Evolutionary conservation across 2,329 filamentous ascomycete species (phyloP).

Genomic region (Coniochaeta hoffmannii): DNA sequence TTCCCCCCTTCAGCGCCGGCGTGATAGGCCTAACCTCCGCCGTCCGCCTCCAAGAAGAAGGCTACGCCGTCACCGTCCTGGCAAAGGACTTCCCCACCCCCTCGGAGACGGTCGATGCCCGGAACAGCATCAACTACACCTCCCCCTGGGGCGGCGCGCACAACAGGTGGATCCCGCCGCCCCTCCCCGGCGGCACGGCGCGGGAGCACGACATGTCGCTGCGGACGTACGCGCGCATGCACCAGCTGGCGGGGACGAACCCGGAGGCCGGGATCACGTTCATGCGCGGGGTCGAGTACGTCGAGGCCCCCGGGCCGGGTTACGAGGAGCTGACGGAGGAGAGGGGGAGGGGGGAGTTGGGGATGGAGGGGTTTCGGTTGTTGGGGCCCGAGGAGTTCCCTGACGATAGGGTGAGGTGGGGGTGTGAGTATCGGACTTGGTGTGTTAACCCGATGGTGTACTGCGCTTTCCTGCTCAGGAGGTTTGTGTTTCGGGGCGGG

Average conservation of each 20-base stretch:
- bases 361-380: constrained; percentile 29
- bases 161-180: constrained; percentile 41
- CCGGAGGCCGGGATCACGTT: constrained; percentile 40
- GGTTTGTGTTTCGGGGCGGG: constrained; percentile 30
- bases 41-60: constrained; percentile 33
- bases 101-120: constrained; percentile 34
- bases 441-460: constrained; percentile 49
- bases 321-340: constrained; percentile 29
- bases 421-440: constrained; percentile 45
- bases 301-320: constrained; percentile 34
- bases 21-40: constrained; percentile 44
- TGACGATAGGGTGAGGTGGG: constrained; percentile 30
- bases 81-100: constrained; percentile 39
- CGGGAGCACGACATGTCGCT: constrained; percentile 36
- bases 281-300: constrained; percentile 41
- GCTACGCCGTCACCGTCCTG: constrained; percentile 33
- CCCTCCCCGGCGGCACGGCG: constrained; percentile 11
- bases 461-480: constrained; percentile 37
- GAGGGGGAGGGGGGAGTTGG: constrained; percentile 19
- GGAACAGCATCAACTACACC: constrained; percentile 39
- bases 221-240: constrained; percentile 35
- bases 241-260: constrained; percentile 17
- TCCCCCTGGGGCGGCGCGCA: constrained; percentile 53
- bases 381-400: constrained; percentile 30
- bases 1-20: constrained; percentile 34